Evolutionary conservation across 768 basidiomycete genomes (phyloP).

Genomic region (Phaeolepiota aurea): DNA sequence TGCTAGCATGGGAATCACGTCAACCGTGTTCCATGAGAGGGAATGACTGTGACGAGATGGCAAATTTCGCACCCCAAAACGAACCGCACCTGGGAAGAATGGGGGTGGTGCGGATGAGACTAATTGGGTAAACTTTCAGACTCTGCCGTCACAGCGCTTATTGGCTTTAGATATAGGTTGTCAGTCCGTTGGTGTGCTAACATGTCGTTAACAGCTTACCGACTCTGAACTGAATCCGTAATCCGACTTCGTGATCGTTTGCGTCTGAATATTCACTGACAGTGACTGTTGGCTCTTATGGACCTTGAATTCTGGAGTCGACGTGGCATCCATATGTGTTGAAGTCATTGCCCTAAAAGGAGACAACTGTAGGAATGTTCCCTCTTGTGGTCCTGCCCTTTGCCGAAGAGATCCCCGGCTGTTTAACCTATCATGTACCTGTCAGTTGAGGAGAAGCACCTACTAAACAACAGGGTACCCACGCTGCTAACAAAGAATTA

Average conservation of each 20-base stretch:
- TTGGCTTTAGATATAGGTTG: slow-evolving; percentile 1
- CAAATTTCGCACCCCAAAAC: slow-evolving; percentile 5
- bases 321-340: slow-evolving; percentile 8
- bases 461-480: slow-evolving; percentile 11
- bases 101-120: neutral
- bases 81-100: neutral
- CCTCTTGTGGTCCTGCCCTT: slow-evolving; percentile 20
- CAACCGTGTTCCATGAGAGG: slow-evolving; percentile 3
- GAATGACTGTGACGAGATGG: neutral
- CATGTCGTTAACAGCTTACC: neutral
- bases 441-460: neutral
- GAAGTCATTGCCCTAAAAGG: slow-evolving; percentile 17
- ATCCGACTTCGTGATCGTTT: slow-evolving; percentile 22
- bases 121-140: neutral
- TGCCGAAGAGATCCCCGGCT: slow-evolving; percentile 39
- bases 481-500: slow-evolving; percentile 45
- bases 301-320: slow-evolving; percentile 6
- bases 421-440: slow-evolving; percentile 26
- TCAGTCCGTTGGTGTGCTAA: neutral
- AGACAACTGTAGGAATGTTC: slow-evolving; percentile 27
- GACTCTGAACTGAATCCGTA: slow-evolving; percentile 12
- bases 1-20: neutral
- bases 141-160: neutral
- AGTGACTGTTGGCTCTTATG: slow-evolving; percentile 7
- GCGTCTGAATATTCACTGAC: slow-evolving; percentile 24